Conservation (phyloP, 2,329 filamentous ascomycete species). For the Cladosporium austrohemisphaericum region DNA sequence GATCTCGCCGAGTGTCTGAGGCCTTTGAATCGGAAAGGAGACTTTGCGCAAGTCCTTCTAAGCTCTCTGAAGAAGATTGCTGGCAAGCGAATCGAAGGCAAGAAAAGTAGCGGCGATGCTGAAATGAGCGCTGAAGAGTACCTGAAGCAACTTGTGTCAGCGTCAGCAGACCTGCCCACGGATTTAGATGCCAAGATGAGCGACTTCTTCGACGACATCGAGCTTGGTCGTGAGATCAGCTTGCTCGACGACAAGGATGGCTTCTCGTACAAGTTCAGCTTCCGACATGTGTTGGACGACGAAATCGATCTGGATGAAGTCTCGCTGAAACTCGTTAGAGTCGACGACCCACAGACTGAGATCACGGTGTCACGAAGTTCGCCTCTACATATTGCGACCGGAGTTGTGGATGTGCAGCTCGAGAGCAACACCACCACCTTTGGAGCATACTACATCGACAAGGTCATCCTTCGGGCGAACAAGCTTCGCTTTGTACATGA, state of each 20-base stretch:
- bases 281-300: conserved; percentile 71
- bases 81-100: conserved; percentile 12
- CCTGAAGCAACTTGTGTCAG: conserved; percentile 33
- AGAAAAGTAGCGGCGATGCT: conserved; percentile 9
- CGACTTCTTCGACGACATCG: conserved; percentile 69
- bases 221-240: conserved; percentile 63
- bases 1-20: conserved; percentile 83
- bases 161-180: conserved; percentile 50
- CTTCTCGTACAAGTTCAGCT: conserved; percentile 64
- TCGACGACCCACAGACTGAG: conserved; percentile 59
- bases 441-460: conserved; percentile 72
- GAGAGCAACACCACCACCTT: conserved; percentile 57
- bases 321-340: conserved; percentile 60
- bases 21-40: conserved; percentile 69
- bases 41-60: conserved; percentile 73
- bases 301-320: conserved; percentile 63
- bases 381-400: conserved; percentile 51
- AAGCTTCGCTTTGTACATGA: conserved; percentile 67
- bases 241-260: conserved; percentile 66
- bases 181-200: conserved; percentile 66
- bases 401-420: conserved; percentile 51
- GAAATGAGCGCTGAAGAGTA: not conserved
- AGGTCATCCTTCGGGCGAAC: conserved; percentile 60
- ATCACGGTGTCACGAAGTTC: conserved; percentile 58
- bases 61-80: conserved; percentile 68